Base-by-base conservation (phyloP, 805 yeast species). In the Brettanomyces anomalus region DNA sequence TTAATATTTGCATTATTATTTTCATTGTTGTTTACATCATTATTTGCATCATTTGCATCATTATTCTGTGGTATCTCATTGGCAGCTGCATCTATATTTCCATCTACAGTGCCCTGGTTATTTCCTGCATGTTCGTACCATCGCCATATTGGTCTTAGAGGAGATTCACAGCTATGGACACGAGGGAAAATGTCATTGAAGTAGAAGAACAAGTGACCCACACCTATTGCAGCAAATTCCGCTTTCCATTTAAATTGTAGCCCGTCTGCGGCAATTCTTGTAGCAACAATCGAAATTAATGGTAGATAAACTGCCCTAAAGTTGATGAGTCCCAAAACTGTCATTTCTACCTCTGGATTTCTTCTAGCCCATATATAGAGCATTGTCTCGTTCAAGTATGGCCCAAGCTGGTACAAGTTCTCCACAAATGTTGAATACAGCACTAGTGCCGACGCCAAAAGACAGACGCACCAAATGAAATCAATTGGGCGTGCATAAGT, bases 301-400 rank as follows among this genome's bases (percentile, higher is more conserved):
- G 77, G 77, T 18, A 68, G 45, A 49, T 73, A 71, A 24, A 68
- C 63, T 2, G 74, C 68, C 19, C 60, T 55, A 34, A 74, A 54
- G n/a, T 51, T 59, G 37, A 66, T 48, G 4, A 76, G 39, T 5
- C 76, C 71, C 46, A 73, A 49, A 26, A 73, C 46, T 4, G 65
- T 51, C 16, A 74, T 49, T 31, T 61, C 59, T 14, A 61, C 58
- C 31, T 64, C 64, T 3, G 76, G 74, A 44, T 67, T 64, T 16
- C 68, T 64, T 24, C 76, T 61, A 3, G 77, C 64, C 69, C 76
- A 67, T 24, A 76, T 56, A 48, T 71, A 76, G 7, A 67, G 51
- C 36, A 76, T 46, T 5, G 60, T 52, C 24, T 60, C 62, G 33
- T 56, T 56, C 21, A 77, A 56, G 16, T 64, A 54, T 2, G 63